These are phyloP conservation scores for Diutina scorzettiae DNA, from an alignment of 1,139 yeast genomes.

Conservation along the genomic window DNA sequence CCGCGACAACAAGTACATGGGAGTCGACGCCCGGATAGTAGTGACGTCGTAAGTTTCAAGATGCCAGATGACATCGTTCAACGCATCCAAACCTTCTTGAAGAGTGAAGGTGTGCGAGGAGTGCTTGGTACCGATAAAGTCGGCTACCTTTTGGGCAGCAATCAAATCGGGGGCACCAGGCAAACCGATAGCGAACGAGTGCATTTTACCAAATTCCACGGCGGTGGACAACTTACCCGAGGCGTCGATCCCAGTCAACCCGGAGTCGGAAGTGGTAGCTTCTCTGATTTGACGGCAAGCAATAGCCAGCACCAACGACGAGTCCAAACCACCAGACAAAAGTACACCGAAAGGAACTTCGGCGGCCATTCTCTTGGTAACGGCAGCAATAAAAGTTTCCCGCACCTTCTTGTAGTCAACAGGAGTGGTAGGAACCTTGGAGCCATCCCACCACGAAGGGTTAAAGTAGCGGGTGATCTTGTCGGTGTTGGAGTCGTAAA, in stretches of 20 bases:
- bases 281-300: conserved; percentile 93
- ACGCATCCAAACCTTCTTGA: conserved; percentile 93
- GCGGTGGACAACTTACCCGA: conserved; percentile 57
- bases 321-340: conserved; percentile 93
- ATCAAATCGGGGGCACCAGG: conserved; percentile 96
- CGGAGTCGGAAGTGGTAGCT: conserved; percentile 30
- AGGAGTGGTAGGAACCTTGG: conserved; percentile 57
- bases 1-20: conserved; percentile 92
- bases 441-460: conserved; percentile 91
- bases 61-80: conserved; percentile 88
- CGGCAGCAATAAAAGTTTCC: conserved; percentile 81
- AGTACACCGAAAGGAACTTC: conserved; percentile 98
- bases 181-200: conserved; percentile 93
- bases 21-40: conserved; percentile 97
- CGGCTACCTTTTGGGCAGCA: conserved; percentile 96
- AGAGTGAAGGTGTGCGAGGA: conserved; percentile 96
- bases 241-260: conserved; percentile 87
- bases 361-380: conserved; percentile 97
- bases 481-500: conserved; percentile 86
- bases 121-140: conserved; percentile 87
- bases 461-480: conserved; percentile 74
- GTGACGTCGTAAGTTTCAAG: conserved; percentile 97
- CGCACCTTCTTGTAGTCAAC: conserved; percentile 66
- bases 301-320: conserved; percentile 90
- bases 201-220: conserved; percentile 72